Evolutionary conservation across 2,329 filamentous ascomycete species (phyloP).

Genomic region (Venturiaceae sp.): DNA sequence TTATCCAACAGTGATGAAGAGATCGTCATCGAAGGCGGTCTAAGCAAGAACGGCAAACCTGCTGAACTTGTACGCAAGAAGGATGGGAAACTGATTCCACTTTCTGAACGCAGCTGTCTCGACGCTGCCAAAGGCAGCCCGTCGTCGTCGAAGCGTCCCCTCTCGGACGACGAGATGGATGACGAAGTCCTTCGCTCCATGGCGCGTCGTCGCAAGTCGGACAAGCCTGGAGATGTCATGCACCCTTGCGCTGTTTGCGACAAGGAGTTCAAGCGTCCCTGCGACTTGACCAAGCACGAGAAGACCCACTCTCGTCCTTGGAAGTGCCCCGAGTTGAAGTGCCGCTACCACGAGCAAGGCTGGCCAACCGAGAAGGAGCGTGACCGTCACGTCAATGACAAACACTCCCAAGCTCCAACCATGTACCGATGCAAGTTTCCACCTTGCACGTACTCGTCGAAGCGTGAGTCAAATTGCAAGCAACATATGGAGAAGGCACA

Average conservation of each 20-base stretch:
- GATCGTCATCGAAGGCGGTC: constrained; percentile 70
- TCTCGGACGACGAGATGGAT: constrained; percentile 58
- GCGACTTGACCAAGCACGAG: constrained; percentile 94
- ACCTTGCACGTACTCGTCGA: constrained; percentile 86
- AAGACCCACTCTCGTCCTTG: constrained; percentile 95
- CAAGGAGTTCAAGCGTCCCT: constrained; percentile 94
- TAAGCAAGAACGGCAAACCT: constrained; percentile 71
- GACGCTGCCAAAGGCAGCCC: constrained; percentile 44
- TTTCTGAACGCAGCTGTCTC: constrained; percentile 52
- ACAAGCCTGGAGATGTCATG: constrained; percentile 71
- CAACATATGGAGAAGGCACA: constrained; percentile 99
- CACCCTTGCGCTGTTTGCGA: constrained; percentile 75
- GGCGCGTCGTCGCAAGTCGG: constrained; percentile 92
- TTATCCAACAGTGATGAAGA: constrained; percentile 50
- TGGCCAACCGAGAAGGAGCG: constrained; percentile 98
- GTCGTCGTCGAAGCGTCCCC: constrained; percentile 40
- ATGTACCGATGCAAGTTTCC: constrained; percentile 77
- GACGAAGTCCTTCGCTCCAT: constrained; percentile 83
- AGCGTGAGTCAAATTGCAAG: constrained; percentile 94
- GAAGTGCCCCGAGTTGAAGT: constrained; percentile 75
- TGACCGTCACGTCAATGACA: constrained; percentile 92
- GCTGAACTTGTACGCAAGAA: constrained; percentile 78
- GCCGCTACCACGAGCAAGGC: constrained; percentile 83
- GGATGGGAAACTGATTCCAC: constrained; percentile 68
- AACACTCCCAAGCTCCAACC: constrained; percentile 71